Percentiles rank a stretch among this genome's conserved stretches.
phyloP scores from a whole-genome alignment of 176 grass and related monocot genomes.

The Triticum monococcum region DNA sequence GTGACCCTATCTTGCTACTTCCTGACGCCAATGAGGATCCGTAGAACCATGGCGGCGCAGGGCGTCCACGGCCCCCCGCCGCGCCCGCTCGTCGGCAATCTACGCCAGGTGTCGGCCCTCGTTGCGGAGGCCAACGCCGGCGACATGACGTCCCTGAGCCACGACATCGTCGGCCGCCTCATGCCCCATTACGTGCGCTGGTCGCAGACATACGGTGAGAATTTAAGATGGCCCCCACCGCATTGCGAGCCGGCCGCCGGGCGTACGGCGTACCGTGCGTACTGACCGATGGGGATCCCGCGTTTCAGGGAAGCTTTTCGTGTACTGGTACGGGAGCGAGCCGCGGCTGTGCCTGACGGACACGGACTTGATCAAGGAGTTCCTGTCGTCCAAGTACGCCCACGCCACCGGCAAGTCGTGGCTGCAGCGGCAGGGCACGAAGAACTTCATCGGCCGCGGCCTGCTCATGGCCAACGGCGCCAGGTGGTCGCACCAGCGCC shows the following conservation, averaged over 20 bases:
- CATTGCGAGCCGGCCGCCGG: slow-evolving; percentile 18
- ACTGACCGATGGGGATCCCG: not conserved
- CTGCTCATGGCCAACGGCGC: slow-evolving; percentile 89
- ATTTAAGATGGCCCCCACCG: not conserved
- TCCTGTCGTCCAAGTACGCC: slow-evolving; percentile 77
- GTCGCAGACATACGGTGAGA: slow-evolving; percentile 62
- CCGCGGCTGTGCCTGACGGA: slow-evolving; percentile 86
- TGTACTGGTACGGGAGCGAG: slow-evolving; percentile 87
- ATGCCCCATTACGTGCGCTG: slow-evolving; percentile 95
- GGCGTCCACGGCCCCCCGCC: slow-evolving; percentile 56
- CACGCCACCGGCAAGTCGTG: slow-evolving; percentile 78
- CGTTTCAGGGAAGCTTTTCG: slow-evolving; percentile 72
- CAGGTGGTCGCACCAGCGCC: slow-evolving; percentile 87
- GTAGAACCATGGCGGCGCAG: slow-evolving; percentile 62
- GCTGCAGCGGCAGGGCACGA: slow-evolving; percentile 73
- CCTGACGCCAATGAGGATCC: slow-evolving; percentile 63
- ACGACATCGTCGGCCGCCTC: slow-evolving; percentile 85
- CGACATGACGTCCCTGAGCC: slow-evolving; percentile 65
- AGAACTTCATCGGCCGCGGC: slow-evolving; percentile 81
- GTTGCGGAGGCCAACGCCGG: slow-evolving; percentile 49
- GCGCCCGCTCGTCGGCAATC: slow-evolving; percentile 64
- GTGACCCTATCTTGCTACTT: slow-evolving; percentile 70
- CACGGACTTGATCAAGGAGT: slow-evolving; percentile 77
- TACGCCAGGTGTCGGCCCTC: slow-evolving; percentile 59
- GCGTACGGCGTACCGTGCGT: not conserved